Base-by-base conservation (phyloP, 305 asterid species). In the Euphrasia arctica region DNA sequence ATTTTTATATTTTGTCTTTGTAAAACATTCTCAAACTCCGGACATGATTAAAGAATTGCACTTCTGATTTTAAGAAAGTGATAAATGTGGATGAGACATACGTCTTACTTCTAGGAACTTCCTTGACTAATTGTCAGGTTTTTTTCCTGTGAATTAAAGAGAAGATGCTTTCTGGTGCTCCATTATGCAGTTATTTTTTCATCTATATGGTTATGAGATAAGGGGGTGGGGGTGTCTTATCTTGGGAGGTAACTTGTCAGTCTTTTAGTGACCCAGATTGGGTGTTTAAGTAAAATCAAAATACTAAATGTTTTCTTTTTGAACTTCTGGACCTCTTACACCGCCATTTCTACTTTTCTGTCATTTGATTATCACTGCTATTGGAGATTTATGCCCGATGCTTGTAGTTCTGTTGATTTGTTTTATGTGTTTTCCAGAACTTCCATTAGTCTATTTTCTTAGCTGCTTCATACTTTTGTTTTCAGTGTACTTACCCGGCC, bases 401-500 rank as follows among this genome's bases (percentile, higher is more conserved):
- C 62, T 59, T 36, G 58, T 29, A 64, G 64, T 58, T 74, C 10
- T 72, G 63, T 62, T 34, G 51, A 55, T 54, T 1, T 63, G 12
- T 47, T 64, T 45, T 66, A 34, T 65, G 52, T 27, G 31, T 54
- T 41, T 60, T 27, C 41, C 11, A 34, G 39, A 50, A 28, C 58
- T 65, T 4, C 34, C 25, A 0, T 13, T 22, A 62, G 22, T 12
- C 36, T 57, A 55, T 57, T 15, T 67, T 43, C 22, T 67, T 25
- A 56, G 69, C 51, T 27, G 31, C 57, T 14, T 58, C 45, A 31
- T 72, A 25, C 69, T 14, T 72, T 31, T 64, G 63, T 39, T 61
- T 70, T 45, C 87, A 90, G 97, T 76, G 84, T 90, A 39, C 95
- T 90, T 70, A 85, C 82, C 75, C 83, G 97, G 69, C 97, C 97